A percentile compares a stretch with the other conserved stretches of the same genome.
These are phyloP conservation scores for Lentinula boryana DNA, from an alignment of 768 basidiomycete species.

Conservation along the genomic window DNA sequence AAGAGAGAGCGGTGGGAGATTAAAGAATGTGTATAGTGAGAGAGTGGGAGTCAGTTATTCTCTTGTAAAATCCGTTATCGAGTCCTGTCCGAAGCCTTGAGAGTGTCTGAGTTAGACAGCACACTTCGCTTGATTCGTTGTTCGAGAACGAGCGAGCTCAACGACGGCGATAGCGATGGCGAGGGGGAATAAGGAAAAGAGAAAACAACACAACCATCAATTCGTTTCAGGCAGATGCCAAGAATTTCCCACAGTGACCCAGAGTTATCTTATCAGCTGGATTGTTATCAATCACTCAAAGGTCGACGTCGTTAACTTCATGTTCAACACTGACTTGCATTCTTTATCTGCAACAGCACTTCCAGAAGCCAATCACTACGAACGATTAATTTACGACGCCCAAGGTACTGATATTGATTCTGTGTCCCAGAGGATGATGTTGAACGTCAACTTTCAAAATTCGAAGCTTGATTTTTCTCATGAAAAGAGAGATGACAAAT, in stretches of 20 bases:
- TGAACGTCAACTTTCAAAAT: no score
- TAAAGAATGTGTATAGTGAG: not conserved
- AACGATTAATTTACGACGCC: no score
- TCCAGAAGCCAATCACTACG: no score
- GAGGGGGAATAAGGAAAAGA: not conserved
- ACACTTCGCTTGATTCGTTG: not conserved
- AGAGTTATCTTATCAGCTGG: not conserved
- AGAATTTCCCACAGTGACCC: not conserved
- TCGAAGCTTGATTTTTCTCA: no score
- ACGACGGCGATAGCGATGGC: not conserved
- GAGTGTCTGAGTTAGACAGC: not conserved
- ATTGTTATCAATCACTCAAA: no score
- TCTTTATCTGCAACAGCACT: no score
- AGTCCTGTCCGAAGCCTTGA: not conserved
- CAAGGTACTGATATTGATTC: no score
- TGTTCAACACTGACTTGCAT: no score
- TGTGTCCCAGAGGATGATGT: no score
- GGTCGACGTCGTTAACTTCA: no score
- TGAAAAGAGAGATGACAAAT: no score
- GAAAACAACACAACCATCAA: conserved; percentile 1
- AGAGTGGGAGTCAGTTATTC: not conserved
- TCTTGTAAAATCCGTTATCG: not conserved
- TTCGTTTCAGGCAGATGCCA: not conserved
- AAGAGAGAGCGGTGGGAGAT: not conserved
- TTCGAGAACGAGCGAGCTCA: not conserved